Conservation (phyloP, 352 stramenopile species). For the Phytophthora meadii region DNA sequence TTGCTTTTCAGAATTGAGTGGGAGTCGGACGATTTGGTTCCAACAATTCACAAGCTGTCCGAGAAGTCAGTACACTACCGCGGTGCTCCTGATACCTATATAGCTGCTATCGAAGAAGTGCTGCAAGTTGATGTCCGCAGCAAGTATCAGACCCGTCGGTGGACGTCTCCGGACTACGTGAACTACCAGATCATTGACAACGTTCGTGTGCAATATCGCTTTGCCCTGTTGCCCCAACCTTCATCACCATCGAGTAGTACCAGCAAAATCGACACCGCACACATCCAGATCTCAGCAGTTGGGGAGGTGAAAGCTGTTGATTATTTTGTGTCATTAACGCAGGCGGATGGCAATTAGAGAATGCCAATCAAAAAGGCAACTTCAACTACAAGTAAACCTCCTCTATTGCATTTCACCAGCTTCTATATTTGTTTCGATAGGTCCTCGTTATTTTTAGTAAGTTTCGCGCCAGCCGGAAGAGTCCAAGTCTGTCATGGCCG, state of each 20-base stretch:
- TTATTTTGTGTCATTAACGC: neutral
- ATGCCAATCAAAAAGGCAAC: constrained; percentile 14
- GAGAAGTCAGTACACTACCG: constrained; percentile 55
- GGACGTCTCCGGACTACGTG: constrained; percentile 37
- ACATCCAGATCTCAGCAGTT: constrained; percentile 44
- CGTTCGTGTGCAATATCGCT: constrained; percentile 56
- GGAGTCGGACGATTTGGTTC: constrained; percentile 34
- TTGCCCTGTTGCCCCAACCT: constrained; percentile 24
- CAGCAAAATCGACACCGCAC: constrained; percentile 21
- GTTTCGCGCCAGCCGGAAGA: constrained; percentile 23
- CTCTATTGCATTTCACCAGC: constrained; percentile 14
- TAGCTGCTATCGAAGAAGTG: constrained; percentile 66
- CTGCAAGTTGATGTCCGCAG: constrained; percentile 79
- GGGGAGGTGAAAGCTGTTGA: constrained; percentile 18
- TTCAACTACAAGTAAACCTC: constrained; percentile 20
- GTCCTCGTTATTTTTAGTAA: constrained; percentile 15
- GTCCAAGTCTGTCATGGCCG: constrained; percentile 38
- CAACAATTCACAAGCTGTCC: constrained; percentile 43
- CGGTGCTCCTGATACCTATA: constrained; percentile 34
- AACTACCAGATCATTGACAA: constrained; percentile 72
- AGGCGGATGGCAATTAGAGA: constrained; percentile 2
- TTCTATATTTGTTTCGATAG: constrained; percentile 24
- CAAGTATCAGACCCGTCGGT: constrained; percentile 73
- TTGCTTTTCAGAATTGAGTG: constrained; percentile 51
- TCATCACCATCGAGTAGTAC: constrained; percentile 3